phyloP scores from a whole-genome alignment of 768 basidiomycete species.

The Filobasidium wieringae region DNA sequence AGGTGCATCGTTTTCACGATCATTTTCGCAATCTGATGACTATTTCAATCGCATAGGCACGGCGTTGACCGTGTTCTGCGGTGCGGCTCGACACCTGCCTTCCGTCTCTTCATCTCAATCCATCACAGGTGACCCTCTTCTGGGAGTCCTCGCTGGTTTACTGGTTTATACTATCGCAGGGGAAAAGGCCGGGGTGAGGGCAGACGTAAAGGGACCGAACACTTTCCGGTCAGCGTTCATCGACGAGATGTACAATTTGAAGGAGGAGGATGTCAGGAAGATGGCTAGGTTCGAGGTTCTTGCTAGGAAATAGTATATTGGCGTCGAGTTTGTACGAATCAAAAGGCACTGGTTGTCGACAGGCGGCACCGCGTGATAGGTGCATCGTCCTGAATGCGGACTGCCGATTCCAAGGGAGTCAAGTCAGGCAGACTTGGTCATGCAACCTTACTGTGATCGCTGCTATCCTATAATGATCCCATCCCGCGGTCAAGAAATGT shows the following conservation, averaged over 20 bases:
- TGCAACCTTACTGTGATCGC: too few relatives aligned
- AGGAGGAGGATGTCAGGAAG: conserved; percentile 25
- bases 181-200: conserved; percentile 48
- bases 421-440: too few relatives aligned
- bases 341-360: too few relatives aligned
- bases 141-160: conserved; percentile 60
- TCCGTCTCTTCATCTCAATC: conserved; percentile 38
- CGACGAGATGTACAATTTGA: conserved; percentile 47
- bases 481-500: too few relatives aligned
- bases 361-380: too few relatives aligned
- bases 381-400: too few relatives aligned
- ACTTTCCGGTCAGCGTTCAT: conserved; percentile 57
- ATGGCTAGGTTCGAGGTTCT: conserved; percentile 34
- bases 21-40: background rate
- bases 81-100: conserved; percentile 48
- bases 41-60: conserved; percentile 45
- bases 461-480: too few relatives aligned
- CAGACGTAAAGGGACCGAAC: conserved; percentile 51
- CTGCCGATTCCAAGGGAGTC: too few relatives aligned
- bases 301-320: too few relatives aligned
- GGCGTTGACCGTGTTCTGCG: conserved; percentile 67
- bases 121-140: conserved; percentile 64
- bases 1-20: background rate
- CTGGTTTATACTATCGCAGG: conserved; percentile 54
- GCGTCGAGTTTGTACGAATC: too few relatives aligned